Percentiles rank a stretch among this genome's conserved stretches.
phyloP scores from a whole-genome alignment of 306 rosid genomes.

The Lotus japonicus region DNA sequence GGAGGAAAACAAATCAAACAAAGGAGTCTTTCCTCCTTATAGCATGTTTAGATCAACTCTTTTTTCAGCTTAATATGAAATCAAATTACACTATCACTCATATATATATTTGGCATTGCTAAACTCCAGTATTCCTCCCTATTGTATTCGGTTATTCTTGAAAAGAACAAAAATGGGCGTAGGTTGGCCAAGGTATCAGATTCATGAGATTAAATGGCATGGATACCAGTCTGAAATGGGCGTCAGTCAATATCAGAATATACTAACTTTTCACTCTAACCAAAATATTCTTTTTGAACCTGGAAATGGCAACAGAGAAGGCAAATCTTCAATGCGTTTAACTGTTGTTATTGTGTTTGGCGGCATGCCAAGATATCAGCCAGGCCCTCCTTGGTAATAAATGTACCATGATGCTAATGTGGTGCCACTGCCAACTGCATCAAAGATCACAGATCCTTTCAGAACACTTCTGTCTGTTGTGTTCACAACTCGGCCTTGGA shows the following conservation, averaged over 20 bases:
- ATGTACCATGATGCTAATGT: not conserved
- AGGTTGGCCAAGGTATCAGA: not conserved
- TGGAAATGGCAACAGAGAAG: constrained; percentile 10
- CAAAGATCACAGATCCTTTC: not conserved
- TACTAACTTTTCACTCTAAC: constrained; percentile 14
- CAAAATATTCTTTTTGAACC: constrained; percentile 12
- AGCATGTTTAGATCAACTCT: too few species aligned
- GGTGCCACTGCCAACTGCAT: not conserved
- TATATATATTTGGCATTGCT: too few species aligned
- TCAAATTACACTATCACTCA: too few species aligned
- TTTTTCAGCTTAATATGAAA: too few species aligned
- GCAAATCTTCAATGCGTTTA: constrained; percentile 22
- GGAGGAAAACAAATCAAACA: too few species aligned
- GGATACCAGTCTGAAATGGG: not conserved
- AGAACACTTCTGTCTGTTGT: not conserved
- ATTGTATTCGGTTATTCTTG: not conserved
- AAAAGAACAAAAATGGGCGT: not conserved
- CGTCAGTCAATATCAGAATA: not conserved
- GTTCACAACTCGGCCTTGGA: constrained; percentile 75
- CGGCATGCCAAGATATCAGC: constrained; percentile 20
- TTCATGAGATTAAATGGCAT: not conserved
- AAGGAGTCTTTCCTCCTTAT: too few species aligned
- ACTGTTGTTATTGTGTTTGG: constrained; percentile 11
- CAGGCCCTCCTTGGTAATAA: constrained; percentile 4
- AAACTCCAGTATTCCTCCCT: not conserved